Base-by-base conservation (phyloP, 768 basidiomycete species). In the Pisolithus tinctorius region DNA sequence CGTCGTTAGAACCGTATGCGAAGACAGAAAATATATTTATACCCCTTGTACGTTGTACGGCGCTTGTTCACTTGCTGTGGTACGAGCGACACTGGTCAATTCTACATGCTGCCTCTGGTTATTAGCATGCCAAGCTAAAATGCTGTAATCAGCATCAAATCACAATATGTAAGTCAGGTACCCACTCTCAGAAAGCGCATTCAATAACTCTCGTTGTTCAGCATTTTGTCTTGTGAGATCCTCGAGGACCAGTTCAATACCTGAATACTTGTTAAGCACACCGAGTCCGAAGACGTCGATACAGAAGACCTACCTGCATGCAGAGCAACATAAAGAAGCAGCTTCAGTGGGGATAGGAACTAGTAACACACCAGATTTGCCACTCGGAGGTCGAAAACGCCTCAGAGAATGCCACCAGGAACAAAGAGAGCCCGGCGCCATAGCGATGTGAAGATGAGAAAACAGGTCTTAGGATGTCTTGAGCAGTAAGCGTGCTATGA, bases 1-100 rank as follows among this genome's bases (percentile, higher is more conserved):
- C 23, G 23, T n/a, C 3, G 31, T 60, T 47, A 39, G 41, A 41
- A 39, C 26, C 41, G 37, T 13, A 36, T 56, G 55, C 23, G 58
- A 40, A 5, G 48, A 36, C 17, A 52, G 6, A 9, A 39, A 31
- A 17, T 14, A 14, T 14, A 6, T 42, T 70, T 83, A 47, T 70
- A 90, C 89, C 26, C 81, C 80, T 74, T 88, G 83, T 13, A 93
- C 83, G 56, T 93, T 92, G 73, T 84, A 92, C 13, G 84, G 82
- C 13, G 91, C 81, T 64, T 85, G 87, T 60, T 86, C 81, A 52
- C 79, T 72, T 0, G 89, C 88, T 27, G 86, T 89, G 29, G 80
- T 74, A 50, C 77, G 75, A 40, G 92, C 83, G 39, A 81, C 81
- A 3, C 73, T 73, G 38, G 92, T 70, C 2, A 82, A 82, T 45